Evolutionary conservation across 2,329 filamentous ascomycete genomes (phyloP).

Genomic region (Furcasterigmium furcatum): DNA sequence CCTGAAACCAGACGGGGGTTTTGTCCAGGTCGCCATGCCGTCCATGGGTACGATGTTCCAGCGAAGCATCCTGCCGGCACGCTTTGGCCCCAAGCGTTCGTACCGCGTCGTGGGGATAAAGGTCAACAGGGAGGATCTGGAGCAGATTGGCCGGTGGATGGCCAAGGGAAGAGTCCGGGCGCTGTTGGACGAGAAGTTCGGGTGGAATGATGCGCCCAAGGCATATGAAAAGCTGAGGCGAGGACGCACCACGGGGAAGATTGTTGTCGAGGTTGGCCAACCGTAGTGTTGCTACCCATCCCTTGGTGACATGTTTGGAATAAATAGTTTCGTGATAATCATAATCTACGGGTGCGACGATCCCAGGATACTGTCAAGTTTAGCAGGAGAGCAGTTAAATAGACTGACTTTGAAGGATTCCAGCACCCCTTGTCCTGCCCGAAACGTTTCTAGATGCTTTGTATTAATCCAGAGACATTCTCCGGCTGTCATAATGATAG

Average conservation of each 20-base stretch:
- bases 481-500: too few relatives aligned
- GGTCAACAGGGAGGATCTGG: constrained; percentile 4
- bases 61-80: constrained; percentile 9
- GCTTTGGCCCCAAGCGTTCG: constrained; percentile 7
- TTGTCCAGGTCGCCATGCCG: constrained; percentile 15
- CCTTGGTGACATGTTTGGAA: background rate
- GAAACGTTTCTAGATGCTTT: too few relatives aligned
- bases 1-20: constrained; percentile 14
- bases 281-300: too few relatives aligned
- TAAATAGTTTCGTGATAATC: background rate
- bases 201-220: constrained; percentile 14
- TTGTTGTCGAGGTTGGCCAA: constrained; percentile 13
- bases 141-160: constrained; percentile 17
- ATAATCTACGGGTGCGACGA: background rate
- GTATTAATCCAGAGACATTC: too few relatives aligned
- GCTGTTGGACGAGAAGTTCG: constrained; percentile 14
- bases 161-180: constrained; percentile 17
- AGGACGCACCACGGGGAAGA: constrained; percentile 16
- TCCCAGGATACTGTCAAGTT: too few relatives aligned
- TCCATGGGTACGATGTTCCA: background rate
- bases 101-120: background rate
- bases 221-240: constrained; percentile 16
- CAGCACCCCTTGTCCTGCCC: too few relatives aligned
- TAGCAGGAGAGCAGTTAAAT: too few relatives aligned
- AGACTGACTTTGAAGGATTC: too few relatives aligned